A percentile compares a stretch with the other conserved stretches of the same genome.
Conservation (phyloP, 179 eudicot species). For the Vitellaria paradoxa region DNA sequence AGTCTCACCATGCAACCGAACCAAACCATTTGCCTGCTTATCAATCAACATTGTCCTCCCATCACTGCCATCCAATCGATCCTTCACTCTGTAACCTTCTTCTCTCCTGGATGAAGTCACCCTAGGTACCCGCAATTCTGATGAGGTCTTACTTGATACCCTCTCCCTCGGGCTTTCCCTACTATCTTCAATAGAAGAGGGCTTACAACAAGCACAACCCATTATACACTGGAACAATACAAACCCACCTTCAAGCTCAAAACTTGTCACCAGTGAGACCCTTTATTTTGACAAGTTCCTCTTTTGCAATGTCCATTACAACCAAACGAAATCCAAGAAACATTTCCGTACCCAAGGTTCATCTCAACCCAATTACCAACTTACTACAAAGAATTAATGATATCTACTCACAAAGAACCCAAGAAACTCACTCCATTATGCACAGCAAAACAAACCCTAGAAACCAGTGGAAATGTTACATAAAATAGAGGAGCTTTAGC, state of each 20-base stretch:
- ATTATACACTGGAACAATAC: conserved; percentile 29
- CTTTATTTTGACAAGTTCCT: conserved; percentile 8
- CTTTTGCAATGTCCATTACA: conserved; percentile 8
- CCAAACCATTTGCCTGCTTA: conserved; percentile 54
- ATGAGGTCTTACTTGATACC: conserved; percentile 34
- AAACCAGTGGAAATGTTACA: background rate
- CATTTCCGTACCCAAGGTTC: conserved; percentile 7
- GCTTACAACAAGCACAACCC: conserved; percentile 85
- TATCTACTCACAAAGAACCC: background rate
- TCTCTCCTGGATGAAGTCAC: conserved; percentile 52
- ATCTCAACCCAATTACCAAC: background rate
- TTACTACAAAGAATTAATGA: background rate
- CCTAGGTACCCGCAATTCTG: conserved; percentile 38
- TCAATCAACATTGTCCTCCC: conserved; percentile 65
- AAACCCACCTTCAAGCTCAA: conserved; percentile 19
- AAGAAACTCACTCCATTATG: background rate
- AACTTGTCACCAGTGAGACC: conserved; percentile 7
- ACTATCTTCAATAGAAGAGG: conserved; percentile 73
- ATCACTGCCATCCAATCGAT: conserved; percentile 34
- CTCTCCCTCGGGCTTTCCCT: conserved; percentile 71
- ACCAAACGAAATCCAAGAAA: background rate
- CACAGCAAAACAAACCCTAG: conserved; percentile 4
- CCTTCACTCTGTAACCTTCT: conserved; percentile 37
- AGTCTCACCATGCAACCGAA: conserved; percentile 38
- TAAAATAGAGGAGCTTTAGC: background rate